Percentiles rank a stretch among this genome's conserved stretches.
These are phyloP conservation scores for Hericium alpestre DNA, from an alignment of 768 basidiomycete species.

Conservation along the genomic window DNA sequence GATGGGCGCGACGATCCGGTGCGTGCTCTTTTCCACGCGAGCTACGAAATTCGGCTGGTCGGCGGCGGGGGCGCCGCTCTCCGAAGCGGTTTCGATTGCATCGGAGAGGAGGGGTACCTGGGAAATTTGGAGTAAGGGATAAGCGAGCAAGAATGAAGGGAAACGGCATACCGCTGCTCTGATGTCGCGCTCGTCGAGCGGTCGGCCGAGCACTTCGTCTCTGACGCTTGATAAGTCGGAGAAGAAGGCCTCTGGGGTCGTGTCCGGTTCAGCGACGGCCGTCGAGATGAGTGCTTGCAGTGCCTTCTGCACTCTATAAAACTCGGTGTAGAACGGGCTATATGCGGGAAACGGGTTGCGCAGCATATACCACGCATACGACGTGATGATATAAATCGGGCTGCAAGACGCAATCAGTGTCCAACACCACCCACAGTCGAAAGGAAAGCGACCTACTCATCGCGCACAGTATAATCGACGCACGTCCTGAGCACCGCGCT, in stretches of 20 bases:
- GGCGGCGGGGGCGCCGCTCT: neutral
- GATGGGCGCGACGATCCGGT: constrained; percentile 2
- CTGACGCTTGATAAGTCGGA: neutral
- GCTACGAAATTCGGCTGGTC: neutral
- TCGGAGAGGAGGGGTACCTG: neutral
- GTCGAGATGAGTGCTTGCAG: neutral
- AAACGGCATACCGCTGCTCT: neutral
- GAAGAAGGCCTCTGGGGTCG: neutral
- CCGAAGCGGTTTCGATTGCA: neutral
- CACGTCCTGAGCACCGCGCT: constrained; percentile 1
- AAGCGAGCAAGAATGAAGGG: neutral
- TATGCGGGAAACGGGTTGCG: neutral
- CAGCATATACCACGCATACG: neutral
- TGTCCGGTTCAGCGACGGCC: neutral
- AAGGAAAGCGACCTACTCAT: constrained; percentile 36
- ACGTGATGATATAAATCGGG: constrained; percentile 51
- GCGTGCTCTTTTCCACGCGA: neutral
- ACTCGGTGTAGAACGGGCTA: neutral
- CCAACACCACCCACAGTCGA: neutral
- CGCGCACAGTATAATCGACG: constrained; percentile 37
- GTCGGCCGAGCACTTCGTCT: constrained; percentile 3
- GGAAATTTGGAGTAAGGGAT: neutral
- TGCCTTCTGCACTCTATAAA: neutral
- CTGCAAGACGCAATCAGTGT: constrained; percentile 24
- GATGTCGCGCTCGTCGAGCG: neutral